A percentile compares a stretch with the other conserved stretches of the same genome.
Evolutionary conservation across 177 flowering plant genomes (phyloP).

Genomic region (Vitis hybrid): DNA sequence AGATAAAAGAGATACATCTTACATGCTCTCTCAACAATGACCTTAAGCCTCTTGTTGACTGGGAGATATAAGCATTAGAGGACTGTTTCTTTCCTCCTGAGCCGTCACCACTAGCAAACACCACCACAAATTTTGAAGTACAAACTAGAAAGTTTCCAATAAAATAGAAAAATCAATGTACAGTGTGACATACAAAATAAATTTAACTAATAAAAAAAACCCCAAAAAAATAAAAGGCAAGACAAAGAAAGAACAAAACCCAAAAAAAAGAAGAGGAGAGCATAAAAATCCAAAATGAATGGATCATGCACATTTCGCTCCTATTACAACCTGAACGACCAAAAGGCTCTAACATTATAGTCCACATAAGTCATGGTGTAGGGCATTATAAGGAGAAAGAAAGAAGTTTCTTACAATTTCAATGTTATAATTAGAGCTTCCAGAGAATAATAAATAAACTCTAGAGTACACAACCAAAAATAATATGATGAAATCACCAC

Average conservation of each 20-base stretch:
- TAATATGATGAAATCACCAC: too few species aligned
- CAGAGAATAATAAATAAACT: too few species aligned
- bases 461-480: too few species aligned
- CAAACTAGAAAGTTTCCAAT: conserved; percentile 52
- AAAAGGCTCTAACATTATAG: too few species aligned
- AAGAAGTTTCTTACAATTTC: too few species aligned
- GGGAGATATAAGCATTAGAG: conserved; percentile 79
- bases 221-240: background rate
- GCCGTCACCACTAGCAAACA: conserved; percentile 55
- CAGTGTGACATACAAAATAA: background rate
- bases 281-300: background rate
- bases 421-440: too few species aligned
- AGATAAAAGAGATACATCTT: conserved; percentile 11
- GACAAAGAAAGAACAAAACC: background rate
- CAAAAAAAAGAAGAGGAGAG: background rate
- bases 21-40: conserved; percentile 80
- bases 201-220: too few species aligned
- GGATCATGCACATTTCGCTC: background rate
- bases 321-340: too few species aligned
- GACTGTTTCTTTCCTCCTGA: conserved; percentile 32
- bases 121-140: conserved; percentile 78
- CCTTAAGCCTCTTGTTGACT: conserved; percentile 82
- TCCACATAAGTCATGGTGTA: too few species aligned
- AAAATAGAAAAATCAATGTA: background rate
- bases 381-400: too few species aligned